Percentiles rank a stretch among this genome's conserved stretches.
phyloP scores from a whole-genome alignment of 2,329 filamentous ascomycete genomes.

The Alternaria incomplexa region DNA sequence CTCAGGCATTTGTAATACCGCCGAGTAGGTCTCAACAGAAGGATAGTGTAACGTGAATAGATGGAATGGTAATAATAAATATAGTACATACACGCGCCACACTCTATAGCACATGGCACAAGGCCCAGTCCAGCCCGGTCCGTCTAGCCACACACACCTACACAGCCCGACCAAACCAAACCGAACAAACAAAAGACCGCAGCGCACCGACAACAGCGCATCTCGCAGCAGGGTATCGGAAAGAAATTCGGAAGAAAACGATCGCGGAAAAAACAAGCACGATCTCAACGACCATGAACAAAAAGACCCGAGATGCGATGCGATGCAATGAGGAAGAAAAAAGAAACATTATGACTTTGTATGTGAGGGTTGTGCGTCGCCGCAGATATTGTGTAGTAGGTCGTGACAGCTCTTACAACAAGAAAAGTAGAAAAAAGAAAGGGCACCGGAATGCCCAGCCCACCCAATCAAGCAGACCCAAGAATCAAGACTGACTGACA shows the following conservation, averaged over 20 bases:
- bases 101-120: not conserved
- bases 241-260: slow-evolving; percentile 2
- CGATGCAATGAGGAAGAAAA: not conserved
- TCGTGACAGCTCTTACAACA: slow-evolving; percentile 4
- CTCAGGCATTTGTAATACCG: no score
- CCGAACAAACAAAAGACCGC: not conserved
- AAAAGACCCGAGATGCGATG: not conserved
- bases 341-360: slow-evolving; percentile 13
- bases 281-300: not conserved
- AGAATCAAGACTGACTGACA: not conserved
- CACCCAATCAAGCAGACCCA: not conserved
- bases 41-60: no score
- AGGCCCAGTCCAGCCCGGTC: not conserved
- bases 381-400: slow-evolving; percentile 11
- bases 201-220: not conserved
- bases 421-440: not conserved
- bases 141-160: not conserved
- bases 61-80: not conserved
- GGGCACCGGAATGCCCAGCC: not conserved
- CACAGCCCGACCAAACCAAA: not conserved
- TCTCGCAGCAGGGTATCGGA: slow-evolving; percentile 14
- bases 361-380: slow-evolving; percentile 8
- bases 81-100: not conserved
- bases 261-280: not conserved
- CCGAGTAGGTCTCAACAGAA: no score